Evolutionary conservation across 1,139 yeast species (phyloP).

Genomic region (Diutina rugosa): DNA sequence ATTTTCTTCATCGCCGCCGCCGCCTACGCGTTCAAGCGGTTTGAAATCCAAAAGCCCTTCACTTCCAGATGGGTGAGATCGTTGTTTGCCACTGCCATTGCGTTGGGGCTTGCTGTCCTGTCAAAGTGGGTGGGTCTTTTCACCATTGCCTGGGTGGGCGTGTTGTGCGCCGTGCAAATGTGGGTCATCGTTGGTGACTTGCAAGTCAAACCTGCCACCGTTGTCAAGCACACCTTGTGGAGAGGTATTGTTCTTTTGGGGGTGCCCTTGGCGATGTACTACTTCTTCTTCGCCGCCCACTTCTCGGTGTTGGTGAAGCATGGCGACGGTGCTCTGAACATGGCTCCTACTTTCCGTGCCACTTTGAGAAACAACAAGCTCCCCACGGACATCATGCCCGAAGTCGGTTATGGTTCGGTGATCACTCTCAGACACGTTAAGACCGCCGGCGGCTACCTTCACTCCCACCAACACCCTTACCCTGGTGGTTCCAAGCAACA

Average conservation of each 20-base stretch:
- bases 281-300: slow-evolving; percentile 68
- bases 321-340: slow-evolving; percentile 83
- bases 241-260: slow-evolving; percentile 54
- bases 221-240: slow-evolving; percentile 38
- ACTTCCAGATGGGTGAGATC: slow-evolving; percentile 57
- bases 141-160: slow-evolving; percentile 59
- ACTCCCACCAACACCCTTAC: slow-evolving; percentile 77
- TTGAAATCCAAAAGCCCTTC: slow-evolving; percentile 71
- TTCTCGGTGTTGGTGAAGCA: slow-evolving; percentile 56
- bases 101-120: slow-evolving; percentile 76
- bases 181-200: slow-evolving; percentile 90
- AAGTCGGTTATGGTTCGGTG: slow-evolving; percentile 78
- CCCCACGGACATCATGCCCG: slow-evolving; percentile 59
- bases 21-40: slow-evolving; percentile 66
- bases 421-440: slow-evolving; percentile 71
- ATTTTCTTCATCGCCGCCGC: slow-evolving; percentile 85
- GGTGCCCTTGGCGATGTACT: slow-evolving; percentile 57
- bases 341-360: slow-evolving; percentile 83
- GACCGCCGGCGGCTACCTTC: slow-evolving; percentile 90
- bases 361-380: slow-evolving; percentile 58
- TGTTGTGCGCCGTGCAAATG: slow-evolving; percentile 57
- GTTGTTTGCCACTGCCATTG: slow-evolving; percentile 63
- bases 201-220: slow-evolving; percentile 36
- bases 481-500: slow-evolving; percentile 94
- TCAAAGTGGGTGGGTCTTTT: slow-evolving; percentile 97